phyloP scores from a whole-genome alignment of 108 stramenopile genomes.

The Schizochytrium sp. region DNA sequence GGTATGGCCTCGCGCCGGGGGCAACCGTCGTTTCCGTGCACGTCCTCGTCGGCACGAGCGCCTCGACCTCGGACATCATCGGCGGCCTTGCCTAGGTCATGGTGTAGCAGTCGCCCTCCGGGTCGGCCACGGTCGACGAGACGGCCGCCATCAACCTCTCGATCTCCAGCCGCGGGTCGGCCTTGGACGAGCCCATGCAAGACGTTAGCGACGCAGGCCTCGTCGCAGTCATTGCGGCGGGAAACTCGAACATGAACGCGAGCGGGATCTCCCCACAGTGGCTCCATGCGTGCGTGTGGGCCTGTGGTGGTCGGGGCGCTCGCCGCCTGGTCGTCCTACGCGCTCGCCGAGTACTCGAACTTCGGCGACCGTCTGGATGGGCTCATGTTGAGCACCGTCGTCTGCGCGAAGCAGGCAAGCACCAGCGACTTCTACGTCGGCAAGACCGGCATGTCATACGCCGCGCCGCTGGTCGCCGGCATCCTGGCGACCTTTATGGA shows the following conservation, averaged over 20 bases:
- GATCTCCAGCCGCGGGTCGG: neutral
- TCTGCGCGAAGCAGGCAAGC: neutral
- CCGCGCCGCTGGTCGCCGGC: neutral
- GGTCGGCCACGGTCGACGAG: neutral
- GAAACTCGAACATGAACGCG: constrained; percentile 7
- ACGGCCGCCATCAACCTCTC: constrained; percentile 15
- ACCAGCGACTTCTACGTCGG: neutral
- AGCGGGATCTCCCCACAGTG: neutral
- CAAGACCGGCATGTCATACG: neutral
- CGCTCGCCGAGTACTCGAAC: neutral
- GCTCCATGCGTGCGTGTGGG: neutral
- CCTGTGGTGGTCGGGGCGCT: neutral
- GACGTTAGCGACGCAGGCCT: neutral
- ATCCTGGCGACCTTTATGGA: neutral
- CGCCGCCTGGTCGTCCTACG: neutral
- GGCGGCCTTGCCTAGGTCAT: neutral
- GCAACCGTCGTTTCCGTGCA: neutral
- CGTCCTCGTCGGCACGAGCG: neutral
- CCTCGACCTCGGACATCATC: neutral
- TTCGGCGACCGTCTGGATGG: neutral
- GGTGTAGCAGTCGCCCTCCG: neutral
- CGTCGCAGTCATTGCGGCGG: constrained; percentile 21
- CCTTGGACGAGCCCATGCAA: neutral
- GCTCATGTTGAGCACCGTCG: neutral
- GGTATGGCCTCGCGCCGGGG: neutral